Base-by-base conservation (phyloP, 2,329 filamentous ascomycete species). In the Ophiosphaerella herpotricha region DNA sequence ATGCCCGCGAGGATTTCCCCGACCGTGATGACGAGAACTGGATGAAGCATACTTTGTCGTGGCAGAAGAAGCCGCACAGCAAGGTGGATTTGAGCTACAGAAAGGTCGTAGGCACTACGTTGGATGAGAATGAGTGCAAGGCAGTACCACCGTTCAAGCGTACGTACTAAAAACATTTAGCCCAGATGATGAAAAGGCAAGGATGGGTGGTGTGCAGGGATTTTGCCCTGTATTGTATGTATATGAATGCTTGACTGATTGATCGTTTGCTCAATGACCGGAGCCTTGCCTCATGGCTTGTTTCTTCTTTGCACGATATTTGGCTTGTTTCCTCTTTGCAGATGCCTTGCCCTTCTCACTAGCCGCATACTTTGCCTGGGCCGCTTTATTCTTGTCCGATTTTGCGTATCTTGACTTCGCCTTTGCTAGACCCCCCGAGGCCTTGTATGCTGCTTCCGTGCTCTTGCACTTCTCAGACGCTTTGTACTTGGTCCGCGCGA, bases 41-140 rank as follows among this genome's bases (percentile, higher is more conserved):
- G 93, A 97, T 97, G 93, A 97, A 97, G 87, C 94, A 99, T 84
- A 96, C 91, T 39, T 84, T 99, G 55, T 91, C 88, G 61, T 99
- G 88, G 88, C 94, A 99, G 83, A 95, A 91, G 87, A 75, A 87
- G 72, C 90, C 92, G 31, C 93, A 97, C 70, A 89, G 88, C 72
- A 85, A 91, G 79, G 85, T 94, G 48, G 88, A 97, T 55, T 81
- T 97, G 57, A 81, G 85, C 57, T 97, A 97, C 84, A 85, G 94
- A 75, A 81, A 82, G 58, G 94, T 99, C 55, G 88, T 89, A 56
- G 82, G 82, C 62, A 86, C 84, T 56, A 97, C 94, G 23, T 81
- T 99, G 63, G 94, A 97, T 70, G 92, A 96, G 85, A 86, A 83
- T 67, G 94, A 99, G 84, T 97, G 94, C 86, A 91, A 94, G 83